Percentiles rank a stretch among this genome's conserved stretches.
Evolutionary conservation across 441 rosid species (phyloP).

Genomic region (Euphorbia corollata): DNA sequence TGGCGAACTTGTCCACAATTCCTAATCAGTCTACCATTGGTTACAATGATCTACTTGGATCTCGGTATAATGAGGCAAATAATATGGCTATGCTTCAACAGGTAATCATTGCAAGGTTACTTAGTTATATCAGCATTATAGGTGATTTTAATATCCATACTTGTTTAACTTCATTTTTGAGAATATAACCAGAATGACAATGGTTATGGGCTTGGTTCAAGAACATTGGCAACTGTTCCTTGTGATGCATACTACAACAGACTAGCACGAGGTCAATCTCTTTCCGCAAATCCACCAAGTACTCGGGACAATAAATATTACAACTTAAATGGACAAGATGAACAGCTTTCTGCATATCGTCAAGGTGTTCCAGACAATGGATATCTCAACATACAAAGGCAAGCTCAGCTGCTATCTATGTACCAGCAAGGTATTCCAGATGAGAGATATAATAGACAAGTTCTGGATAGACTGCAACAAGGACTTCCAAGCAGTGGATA

Average conservation of each 20-base stretch:
- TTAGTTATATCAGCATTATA: neutral
- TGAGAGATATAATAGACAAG: conserved; percentile 19
- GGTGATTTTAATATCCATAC: too few relatives aligned
- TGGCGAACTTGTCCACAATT: conserved; percentile 20
- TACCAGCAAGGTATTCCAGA: conserved; percentile 16
- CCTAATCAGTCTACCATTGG: conserved; percentile 19
- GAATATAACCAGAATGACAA: conserved; percentile 24
- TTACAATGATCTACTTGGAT: conserved; percentile 20
- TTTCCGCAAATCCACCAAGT: conserved; percentile 10
- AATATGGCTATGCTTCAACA: conserved; percentile 22
- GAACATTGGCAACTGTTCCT: conserved; percentile 19
- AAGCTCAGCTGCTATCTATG: conserved; percentile 21
- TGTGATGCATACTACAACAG: conserved; percentile 19
- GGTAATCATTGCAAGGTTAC: conserved; percentile 22
- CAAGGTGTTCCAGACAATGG: neutral
- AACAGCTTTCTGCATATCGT: conserved; percentile 14
- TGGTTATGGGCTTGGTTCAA: conserved; percentile 22
- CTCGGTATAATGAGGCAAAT: conserved; percentile 21
- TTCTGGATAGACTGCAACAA: conserved; percentile 22
- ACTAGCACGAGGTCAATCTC: conserved; percentile 24
- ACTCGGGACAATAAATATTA: conserved; percentile 18
- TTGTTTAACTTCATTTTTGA: neutral
- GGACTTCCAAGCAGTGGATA: conserved; percentile 18
- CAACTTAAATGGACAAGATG: conserved; percentile 22
- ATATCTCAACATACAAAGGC: neutral